Evolutionary conservation across 495 filamentous ascomycete genomes (phyloP).

Genomic region (Xylaria curta): DNA sequence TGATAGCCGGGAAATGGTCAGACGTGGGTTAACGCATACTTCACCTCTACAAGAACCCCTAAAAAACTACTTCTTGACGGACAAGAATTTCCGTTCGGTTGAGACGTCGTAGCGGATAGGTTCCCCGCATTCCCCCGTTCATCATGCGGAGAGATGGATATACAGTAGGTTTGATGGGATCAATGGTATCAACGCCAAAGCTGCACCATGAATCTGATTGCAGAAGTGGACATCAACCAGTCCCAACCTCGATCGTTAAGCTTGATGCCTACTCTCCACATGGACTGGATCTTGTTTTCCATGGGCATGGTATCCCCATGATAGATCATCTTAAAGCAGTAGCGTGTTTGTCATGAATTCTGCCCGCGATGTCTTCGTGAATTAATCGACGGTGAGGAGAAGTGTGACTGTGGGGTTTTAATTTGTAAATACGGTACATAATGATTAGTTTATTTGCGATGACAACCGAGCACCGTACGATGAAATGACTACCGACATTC

Average conservation of each 20-base stretch:
- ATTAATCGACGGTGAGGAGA: neutral
- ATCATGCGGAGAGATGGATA: neutral
- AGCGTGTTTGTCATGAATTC: conserved; percentile 6
- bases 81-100: neutral
- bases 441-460: neutral
- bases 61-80: neutral
- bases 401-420: neutral
- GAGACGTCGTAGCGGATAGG: neutral
- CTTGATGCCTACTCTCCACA: neutral
- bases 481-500: neutral
- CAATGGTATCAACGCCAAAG: conserved; percentile 1
- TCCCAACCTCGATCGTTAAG: neutral
- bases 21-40: neutral
- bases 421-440: conserved; percentile 10
- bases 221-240: neutral
- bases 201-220: neutral
- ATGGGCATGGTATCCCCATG: neutral
- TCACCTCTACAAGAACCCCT: neutral
- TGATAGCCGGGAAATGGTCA: neutral
- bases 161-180: neutral
- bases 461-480: neutral
- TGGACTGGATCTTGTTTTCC: neutral
- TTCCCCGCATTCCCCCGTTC: neutral
- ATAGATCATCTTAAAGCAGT: neutral
- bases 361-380: neutral